Evolutionary conservation across 495 filamentous ascomycete species (phyloP).

Genomic region (Penicillium bialowiezense): DNA sequence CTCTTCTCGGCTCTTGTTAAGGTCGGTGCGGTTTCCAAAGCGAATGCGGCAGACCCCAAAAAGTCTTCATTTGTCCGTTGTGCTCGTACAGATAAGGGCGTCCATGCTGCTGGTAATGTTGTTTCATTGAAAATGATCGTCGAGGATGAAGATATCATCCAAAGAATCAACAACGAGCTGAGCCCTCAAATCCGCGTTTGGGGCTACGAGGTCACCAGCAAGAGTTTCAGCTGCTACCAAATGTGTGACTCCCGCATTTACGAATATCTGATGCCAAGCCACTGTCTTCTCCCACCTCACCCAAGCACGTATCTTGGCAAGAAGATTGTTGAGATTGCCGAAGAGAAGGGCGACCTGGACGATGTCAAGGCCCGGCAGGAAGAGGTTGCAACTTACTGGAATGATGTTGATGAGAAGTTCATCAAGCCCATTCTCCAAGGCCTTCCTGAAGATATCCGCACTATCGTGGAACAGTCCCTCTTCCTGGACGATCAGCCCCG

Average conservation of each 20-base stretch:
- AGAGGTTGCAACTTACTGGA: conserved; percentile 80
- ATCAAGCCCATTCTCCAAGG: conserved; percentile 69
- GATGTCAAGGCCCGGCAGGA: conserved; percentile 64
- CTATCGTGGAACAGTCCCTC: conserved; percentile 38
- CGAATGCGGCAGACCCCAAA: conserved; percentile 92
- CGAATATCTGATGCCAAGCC: conserved; percentile 91
- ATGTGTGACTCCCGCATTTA: conserved; percentile 92
- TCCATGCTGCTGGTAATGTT: conserved; percentile 95
- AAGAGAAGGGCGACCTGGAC: conserved; percentile 67
- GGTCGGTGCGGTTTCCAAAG: conserved; percentile 90
- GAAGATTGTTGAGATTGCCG: conserved; percentile 68
- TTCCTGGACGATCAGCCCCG: conserved; percentile 26
- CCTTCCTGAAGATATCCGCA: conserved; percentile 46
- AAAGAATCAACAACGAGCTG: conserved; percentile 85
- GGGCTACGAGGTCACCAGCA: conserved; percentile 82
- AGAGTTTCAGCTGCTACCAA: conserved; percentile 87
- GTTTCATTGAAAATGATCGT: conserved; percentile 94
- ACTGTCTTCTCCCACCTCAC: conserved; percentile 88
- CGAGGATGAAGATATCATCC: conserved; percentile 80
- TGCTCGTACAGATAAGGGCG: conserved; percentile 94
- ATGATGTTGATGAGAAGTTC: conserved; percentile 68
- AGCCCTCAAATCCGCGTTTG: conserved; percentile 88
- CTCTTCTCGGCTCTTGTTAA: conserved; percentile 86
- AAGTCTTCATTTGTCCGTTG: conserved; percentile 94
- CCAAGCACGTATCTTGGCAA: conserved; percentile 80